Evolutionary conservation across 768 basidiomycete genomes (phyloP).

Genomic region (Gelatoporia subvermispora): DNA sequence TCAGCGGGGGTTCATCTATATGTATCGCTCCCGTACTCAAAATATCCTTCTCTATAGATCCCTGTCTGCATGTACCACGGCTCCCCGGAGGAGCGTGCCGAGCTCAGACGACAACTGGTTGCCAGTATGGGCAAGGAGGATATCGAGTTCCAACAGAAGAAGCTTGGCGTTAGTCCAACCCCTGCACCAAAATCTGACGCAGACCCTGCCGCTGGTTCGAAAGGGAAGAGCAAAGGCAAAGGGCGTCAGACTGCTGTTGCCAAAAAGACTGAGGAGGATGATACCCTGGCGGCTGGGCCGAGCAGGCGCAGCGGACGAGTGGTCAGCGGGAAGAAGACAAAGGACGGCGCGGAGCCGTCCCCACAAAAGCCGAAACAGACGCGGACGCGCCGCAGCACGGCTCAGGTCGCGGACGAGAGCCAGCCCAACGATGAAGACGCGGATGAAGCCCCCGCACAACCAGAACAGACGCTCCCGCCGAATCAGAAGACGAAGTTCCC

Average conservation of each 20-base stretch:
- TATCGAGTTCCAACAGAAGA: conserved; percentile 20
- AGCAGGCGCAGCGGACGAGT: no score
- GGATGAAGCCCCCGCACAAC: neutral
- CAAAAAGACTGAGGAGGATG: no score
- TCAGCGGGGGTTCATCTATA: conserved; percentile 28
- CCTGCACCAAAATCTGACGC: conserved; percentile 21
- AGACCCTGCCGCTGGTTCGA: conserved; percentile 11
- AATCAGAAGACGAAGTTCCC: conserved; percentile 50
- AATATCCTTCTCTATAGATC: conserved; percentile 46
- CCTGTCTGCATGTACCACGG: conserved; percentile 93
- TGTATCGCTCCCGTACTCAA: conserved; percentile 1
- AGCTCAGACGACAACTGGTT: conserved; percentile 45
- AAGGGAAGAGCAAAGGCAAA: conserved; percentile 18
- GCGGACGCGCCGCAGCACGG: no score
- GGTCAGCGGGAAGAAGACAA: no score
- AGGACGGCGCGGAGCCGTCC: no score
- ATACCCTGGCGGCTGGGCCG: no score
- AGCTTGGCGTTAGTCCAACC: conserved; percentile 11
- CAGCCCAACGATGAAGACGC: neutral
- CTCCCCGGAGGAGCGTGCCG: conserved; percentile 71
- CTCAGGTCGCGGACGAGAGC: no score
- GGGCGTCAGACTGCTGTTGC: neutral
- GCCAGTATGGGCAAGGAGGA: conserved; percentile 44
- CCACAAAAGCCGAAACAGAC: no score
- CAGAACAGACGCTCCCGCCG: conserved; percentile 19